phyloP scores from a whole-genome alignment of 176 grass and related monocot species.

The Juncus inflexus region DNA sequence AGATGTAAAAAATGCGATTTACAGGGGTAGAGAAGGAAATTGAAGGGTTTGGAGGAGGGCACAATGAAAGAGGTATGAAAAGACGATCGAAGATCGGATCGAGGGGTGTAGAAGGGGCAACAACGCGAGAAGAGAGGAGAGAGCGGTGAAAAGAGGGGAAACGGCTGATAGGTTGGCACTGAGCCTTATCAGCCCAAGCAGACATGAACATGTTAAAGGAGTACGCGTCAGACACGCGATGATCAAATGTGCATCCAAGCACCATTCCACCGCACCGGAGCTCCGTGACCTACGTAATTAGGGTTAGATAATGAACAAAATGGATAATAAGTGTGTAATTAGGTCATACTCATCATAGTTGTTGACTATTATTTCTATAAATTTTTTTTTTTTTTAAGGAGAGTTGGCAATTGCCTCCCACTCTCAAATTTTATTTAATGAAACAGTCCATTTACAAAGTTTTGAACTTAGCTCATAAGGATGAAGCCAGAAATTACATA shows the following conservation, averaged over 20 bases:
- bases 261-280: slow-evolving; percentile 36
- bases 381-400: background rate
- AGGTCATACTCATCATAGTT: too few relatives aligned
- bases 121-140: slow-evolving; percentile 35
- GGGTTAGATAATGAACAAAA: slow-evolving; percentile 3
- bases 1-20: slow-evolving; percentile 52
- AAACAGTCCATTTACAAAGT: too few relatives aligned
- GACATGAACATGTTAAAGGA: slow-evolving; percentile 47
- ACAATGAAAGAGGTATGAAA: slow-evolving; percentile 31
- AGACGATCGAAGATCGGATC: slow-evolving; percentile 35
- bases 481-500: too few relatives aligned
- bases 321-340: background rate
- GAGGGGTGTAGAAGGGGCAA: slow-evolving; percentile 5
- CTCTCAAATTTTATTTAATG: too few relatives aligned
- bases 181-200: slow-evolving; percentile 33
- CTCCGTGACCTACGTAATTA: slow-evolving; percentile 30
- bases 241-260: slow-evolving; percentile 41
- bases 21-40: background rate
- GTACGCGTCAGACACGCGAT: slow-evolving; percentile 46
- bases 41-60: slow-evolving; percentile 6
- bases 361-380: too few relatives aligned
- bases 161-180: background rate
- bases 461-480: too few relatives aligned
- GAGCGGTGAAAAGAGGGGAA: slow-evolving; percentile 44
- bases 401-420: too few relatives aligned